These are phyloP conservation scores for Chrysoporthe puriensis DNA, from an alignment of 2,329 filamentous ascomycete species.

Conservation along the genomic window DNA sequence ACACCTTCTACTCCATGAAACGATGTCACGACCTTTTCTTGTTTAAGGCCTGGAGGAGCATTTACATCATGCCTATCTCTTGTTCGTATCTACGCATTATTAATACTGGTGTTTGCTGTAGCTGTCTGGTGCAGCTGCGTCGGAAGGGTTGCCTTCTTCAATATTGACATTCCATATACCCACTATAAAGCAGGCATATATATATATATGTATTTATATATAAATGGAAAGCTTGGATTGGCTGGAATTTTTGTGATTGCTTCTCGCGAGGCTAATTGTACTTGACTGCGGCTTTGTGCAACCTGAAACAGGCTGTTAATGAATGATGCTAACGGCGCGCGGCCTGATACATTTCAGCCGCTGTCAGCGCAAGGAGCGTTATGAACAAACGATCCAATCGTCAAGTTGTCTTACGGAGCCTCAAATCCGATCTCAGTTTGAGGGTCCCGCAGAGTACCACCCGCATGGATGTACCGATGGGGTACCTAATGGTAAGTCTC, in stretches of 20 bases:
- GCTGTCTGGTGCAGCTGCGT: conserved; percentile 8
- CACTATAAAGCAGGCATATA: conserved; percentile 13
- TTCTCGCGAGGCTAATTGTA: not conserved
- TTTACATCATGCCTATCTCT: not conserved
- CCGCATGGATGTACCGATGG: too few species aligned
- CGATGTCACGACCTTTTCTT: conserved; percentile 15
- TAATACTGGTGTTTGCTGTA: not conserved
- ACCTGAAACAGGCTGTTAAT: too few species aligned
- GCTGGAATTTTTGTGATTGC: not conserved
- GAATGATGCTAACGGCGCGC: too few species aligned
- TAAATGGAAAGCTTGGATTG: not conserved
- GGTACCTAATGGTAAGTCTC: too few species aligned
- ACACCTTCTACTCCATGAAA: conserved; percentile 15
- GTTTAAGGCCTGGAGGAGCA: not conserved
- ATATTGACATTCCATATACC: conserved; percentile 15
- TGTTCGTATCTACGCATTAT: conserved; percentile 4
- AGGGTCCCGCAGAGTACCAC: too few species aligned
- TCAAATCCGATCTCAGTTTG: too few species aligned
- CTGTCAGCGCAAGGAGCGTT: too few species aligned
- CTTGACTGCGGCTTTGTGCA: not conserved
- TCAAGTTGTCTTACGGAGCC: too few species aligned
- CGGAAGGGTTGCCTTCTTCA: not conserved
- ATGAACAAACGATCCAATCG: too few species aligned
- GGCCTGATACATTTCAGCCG: too few species aligned
- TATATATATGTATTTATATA: not conserved